Base-by-base conservation (phyloP, 2,329 filamentous ascomycete genomes). In the Alternaria incomplexa region DNA sequence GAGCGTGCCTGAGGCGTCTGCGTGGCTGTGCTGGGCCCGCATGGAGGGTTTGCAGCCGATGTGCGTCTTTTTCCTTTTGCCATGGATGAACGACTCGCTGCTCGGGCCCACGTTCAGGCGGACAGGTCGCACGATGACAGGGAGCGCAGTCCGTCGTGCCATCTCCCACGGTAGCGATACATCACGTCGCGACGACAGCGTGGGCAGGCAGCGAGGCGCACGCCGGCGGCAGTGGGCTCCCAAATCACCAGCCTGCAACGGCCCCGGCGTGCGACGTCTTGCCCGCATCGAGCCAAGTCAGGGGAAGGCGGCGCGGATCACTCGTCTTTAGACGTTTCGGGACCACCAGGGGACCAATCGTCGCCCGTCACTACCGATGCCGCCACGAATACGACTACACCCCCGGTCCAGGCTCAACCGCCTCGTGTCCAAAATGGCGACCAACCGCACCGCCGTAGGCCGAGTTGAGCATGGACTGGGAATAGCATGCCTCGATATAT, bases 401-500 rank as follows among this genome's bases (percentile, higher is more conserved):
- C 64, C 64, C 63, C 48, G 25, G 52, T 25, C 59, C 62, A 60
- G 66, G 59, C 62, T 67, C 71, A 65, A 70, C 69, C 65, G 68
- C 72, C 65, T 69, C 64, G 51, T 65, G 64, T 69, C 69, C 63
- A 57, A 68, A 67, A 59, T 58, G 62, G 67, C 64, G 17, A 56
- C 58, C 32, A 61, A 52, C 62, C 62, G 68, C 58, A 61, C 56
- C 56, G 57, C 46, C 63, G 63, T 51, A 66, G 52, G 58, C 71
- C 61, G 26, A 59, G 53, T 68, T 56, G 51, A 70, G 71, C 62
- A 67, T 69, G 67, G 67, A 67, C 69, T 66, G 56, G 56, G 67
- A 70, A 69, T 71, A 69, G 54, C 48, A 51, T 55, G 57, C 59
- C 68, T 64, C 60, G 62, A 62, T 74, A 79, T 79, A 79, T 78